phyloP scores from a whole-genome alignment of 2,329 filamentous ascomycete species.

The Purpureocillium lavendulum region DNA sequence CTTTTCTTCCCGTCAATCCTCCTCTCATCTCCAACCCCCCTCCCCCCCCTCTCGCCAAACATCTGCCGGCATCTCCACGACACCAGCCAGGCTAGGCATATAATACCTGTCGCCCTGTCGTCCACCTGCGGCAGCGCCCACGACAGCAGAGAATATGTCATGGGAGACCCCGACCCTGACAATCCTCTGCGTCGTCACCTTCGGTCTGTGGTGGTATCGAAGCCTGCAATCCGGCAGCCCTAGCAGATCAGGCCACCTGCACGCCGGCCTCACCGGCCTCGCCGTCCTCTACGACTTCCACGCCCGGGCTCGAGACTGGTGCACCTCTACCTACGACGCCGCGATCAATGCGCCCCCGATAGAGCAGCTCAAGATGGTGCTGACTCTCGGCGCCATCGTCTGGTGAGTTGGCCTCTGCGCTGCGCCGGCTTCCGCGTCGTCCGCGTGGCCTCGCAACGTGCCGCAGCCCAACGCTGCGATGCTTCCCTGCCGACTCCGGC shows the following conservation, averaged over 20 bases:
- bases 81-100: constrained; percentile 1
- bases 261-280: constrained; percentile 21
- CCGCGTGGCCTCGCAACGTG: too few species aligned
- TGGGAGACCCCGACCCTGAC: constrained; percentile 32
- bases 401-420: constrained; percentile 33
- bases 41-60: constrained; percentile 13
- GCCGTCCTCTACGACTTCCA: constrained; percentile 24
- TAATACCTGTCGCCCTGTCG: constrained; percentile 4
- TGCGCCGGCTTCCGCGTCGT: too few species aligned
- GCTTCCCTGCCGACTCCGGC: too few species aligned
- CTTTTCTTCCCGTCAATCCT: background rate
- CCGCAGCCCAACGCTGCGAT: too few species aligned
- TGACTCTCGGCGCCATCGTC: constrained; percentile 42
- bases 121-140: constrained; percentile 2
- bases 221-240: constrained; percentile 21
- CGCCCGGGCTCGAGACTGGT: constrained; percentile 19
- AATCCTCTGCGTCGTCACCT: constrained; percentile 28
- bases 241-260: constrained; percentile 16
- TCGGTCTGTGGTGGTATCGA: constrained; percentile 28
- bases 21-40: background rate
- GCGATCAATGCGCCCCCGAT: constrained; percentile 38
- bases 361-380: constrained; percentile 45
- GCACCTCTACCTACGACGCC: constrained; percentile 17
- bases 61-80: constrained; percentile 17
- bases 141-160: constrained; percentile 32